These are phyloP conservation scores for Gaeumannomyces tritici DNA, from an alignment of 2,329 filamentous ascomycete species.

Conservation along the genomic window DNA sequence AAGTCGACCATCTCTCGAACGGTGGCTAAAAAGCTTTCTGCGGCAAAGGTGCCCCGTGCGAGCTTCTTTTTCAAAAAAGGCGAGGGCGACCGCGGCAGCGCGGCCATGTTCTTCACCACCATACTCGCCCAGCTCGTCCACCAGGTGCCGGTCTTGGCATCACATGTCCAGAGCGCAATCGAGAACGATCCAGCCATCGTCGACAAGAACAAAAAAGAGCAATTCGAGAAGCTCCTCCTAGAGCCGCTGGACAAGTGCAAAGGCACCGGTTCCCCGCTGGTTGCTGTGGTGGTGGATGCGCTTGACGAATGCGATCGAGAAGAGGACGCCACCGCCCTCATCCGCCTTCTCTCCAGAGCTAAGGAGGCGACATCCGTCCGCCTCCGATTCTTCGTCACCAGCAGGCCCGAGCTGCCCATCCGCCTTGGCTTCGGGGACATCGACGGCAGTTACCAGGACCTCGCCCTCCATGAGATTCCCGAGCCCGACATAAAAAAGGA, in stretches of 20 bases:
- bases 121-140: constrained; percentile 23
- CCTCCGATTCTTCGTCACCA: constrained; percentile 28
- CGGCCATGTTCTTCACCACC: constrained; percentile 27
- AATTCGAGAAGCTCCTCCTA: constrained; percentile 29
- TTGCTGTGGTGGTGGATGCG: no score
- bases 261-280: not conserved
- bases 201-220: constrained; percentile 19
- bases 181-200: constrained; percentile 14
- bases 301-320: no score
- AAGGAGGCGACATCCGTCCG: constrained; percentile 7
- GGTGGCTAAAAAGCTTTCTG: not conserved
- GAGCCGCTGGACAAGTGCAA: constrained; percentile 17
- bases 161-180: constrained; percentile 9
- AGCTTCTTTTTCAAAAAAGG: constrained; percentile 37
- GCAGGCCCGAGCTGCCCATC: constrained; percentile 28
- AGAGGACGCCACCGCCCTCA: no score
- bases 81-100: constrained; percentile 24
- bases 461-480: constrained; percentile 26
- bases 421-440: constrained; percentile 23
- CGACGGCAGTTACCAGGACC: constrained; percentile 15
- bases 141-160: constrained; percentile 17
- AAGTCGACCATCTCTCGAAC: constrained; percentile 1
- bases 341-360: no score
- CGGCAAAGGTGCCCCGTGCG: constrained; percentile 12
- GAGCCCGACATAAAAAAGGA: constrained; percentile 22